Conservation (phyloP, 1,139 yeast genomes). For the Kodamaea ohmeri region DNA sequence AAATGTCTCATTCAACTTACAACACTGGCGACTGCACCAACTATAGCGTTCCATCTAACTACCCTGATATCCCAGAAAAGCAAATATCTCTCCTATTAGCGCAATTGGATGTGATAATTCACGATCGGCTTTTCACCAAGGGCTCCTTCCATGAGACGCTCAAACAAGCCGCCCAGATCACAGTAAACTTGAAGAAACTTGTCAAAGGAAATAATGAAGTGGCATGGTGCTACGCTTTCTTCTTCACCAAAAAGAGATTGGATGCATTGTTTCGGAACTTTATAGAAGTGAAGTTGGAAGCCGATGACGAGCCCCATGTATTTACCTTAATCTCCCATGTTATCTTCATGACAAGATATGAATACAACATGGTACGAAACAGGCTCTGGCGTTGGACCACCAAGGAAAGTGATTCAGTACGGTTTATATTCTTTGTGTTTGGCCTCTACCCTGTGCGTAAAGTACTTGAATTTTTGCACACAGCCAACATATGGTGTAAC, state of each 20-base stretch:
- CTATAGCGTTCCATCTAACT: background rate
- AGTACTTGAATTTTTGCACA: background rate
- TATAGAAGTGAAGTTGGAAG: background rate
- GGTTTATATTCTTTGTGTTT: background rate
- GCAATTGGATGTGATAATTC: slow-evolving; percentile 1
- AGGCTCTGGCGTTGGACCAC: slow-evolving; percentile 2
- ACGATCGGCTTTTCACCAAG: background rate
- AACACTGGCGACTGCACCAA: slow-evolving; percentile 2
- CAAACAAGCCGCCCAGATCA: slow-evolving; percentile 1
- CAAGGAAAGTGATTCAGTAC: background rate
- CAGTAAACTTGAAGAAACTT: slow-evolving; percentile 1
- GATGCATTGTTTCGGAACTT: slow-evolving; percentile 1
- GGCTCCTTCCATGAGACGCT: background rate
- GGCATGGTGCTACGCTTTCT: slow-evolving; percentile 3
- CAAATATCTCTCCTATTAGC: slow-evolving; percentile 11
- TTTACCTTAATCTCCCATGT: background rate
- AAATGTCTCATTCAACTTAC: slow-evolving; percentile 6
- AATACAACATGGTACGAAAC: background rate
- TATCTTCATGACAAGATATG: background rate
- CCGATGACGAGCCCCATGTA: background rate
- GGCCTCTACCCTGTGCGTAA: background rate
- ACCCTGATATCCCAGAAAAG: slow-evolving; percentile 3
- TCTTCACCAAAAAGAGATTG: slow-evolving; percentile 2
- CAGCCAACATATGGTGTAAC: background rate
- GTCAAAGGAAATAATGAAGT: background rate